Evolutionary conservation across 768 basidiomycete genomes (phyloP).

Genomic region (Glaciozyma martinii): DNA sequence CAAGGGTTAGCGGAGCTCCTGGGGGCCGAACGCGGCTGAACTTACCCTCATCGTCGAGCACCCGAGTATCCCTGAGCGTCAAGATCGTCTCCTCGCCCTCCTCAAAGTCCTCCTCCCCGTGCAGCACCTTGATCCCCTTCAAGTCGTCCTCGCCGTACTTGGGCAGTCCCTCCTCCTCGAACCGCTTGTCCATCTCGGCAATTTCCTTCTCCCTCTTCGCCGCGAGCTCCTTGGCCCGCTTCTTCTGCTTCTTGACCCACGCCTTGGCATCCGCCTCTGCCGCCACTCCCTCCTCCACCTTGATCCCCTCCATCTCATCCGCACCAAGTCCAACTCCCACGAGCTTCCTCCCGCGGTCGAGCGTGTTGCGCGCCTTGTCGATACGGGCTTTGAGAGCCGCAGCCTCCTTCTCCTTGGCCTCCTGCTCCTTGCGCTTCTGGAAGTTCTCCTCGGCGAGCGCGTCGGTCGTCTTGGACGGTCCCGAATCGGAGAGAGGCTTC

Average conservation of each 20-base stretch:
- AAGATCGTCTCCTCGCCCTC: constrained; percentile 93
- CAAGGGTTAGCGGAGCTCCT: constrained; percentile 1
- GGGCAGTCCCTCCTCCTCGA: constrained; percentile 48
- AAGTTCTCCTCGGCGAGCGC: constrained; percentile 82
- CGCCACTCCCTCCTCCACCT: constrained; percentile 15
- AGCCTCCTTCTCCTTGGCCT: constrained; percentile 60
- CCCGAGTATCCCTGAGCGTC: constrained; percentile 89
- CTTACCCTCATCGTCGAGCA: constrained; percentile 87
- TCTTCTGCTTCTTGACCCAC: constrained; percentile 89
- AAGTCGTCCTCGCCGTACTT: constrained; percentile 51
- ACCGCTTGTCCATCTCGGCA: constrained; percentile 69
- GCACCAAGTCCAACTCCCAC: constrained; percentile 84
- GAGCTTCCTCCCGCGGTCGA: constrained; percentile 83
- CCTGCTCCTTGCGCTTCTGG: constrained; percentile 58
- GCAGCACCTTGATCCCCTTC: constrained; percentile 86
- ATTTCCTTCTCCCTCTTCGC: constrained; percentile 42
- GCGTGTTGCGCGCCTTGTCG: constrained; percentile 87
- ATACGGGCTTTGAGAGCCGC: constrained; percentile 67
- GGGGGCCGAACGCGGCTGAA: neutral
- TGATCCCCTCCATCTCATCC: constrained; percentile 46
- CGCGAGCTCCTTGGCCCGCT: constrained; percentile 79
- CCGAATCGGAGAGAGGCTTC: constrained; percentile 80
- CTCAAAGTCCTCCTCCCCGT: constrained; percentile 82
- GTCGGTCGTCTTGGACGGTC: constrained; percentile 44
- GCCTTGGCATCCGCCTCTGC: constrained; percentile 59